A percentile compares a stretch with the other conserved stretches of the same genome.
These are phyloP conservation scores for Metschnikowia noctiluminum DNA, from an alignment of 805 yeast species.

Conservation along the genomic window DNA sequence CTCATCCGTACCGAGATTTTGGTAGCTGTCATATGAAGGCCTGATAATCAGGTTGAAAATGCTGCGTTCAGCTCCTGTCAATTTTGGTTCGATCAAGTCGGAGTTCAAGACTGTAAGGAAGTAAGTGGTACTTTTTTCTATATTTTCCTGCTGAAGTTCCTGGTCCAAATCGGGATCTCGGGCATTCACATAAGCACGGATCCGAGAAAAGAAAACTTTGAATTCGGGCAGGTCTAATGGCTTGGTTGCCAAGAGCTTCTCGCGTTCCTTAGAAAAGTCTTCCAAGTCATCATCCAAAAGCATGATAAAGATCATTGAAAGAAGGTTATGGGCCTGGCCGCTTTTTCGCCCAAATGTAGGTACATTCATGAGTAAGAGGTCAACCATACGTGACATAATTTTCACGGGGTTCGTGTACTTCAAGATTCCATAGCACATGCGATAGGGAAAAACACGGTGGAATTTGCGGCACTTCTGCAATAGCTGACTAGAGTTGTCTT, in stretches of 20 bases:
- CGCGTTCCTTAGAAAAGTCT: conserved; percentile 49
- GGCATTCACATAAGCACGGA: conserved; percentile 47
- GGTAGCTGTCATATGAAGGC: conserved; percentile 22
- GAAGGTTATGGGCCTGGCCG: conserved; percentile 33
- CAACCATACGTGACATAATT: conserved; percentile 75
- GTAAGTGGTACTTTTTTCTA: conserved; percentile 61
- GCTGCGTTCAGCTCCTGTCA: conserved; percentile 10
- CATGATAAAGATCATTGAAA: conserved; percentile 73
- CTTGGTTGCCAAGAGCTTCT: conserved; percentile 40
- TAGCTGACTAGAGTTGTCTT: conserved; percentile 75
- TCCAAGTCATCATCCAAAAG: conserved; percentile 72
- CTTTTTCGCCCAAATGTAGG: conserved; percentile 27
- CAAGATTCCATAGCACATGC: conserved; percentile 69
- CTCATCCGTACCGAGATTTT: conserved; percentile 13
- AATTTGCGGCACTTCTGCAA: conserved; percentile 66
- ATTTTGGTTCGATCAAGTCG: conserved; percentile 19
- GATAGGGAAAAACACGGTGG: conserved; percentile 79
- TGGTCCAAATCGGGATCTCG: conserved; percentile 43
- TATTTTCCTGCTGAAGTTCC: conserved; percentile 60
- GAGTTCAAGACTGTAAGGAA: conserved; percentile 51
- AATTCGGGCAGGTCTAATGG: conserved; percentile 36
- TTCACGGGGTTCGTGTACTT: conserved; percentile 84
- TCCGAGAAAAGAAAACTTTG: conserved; percentile 27
- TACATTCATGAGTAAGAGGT: conserved; percentile 60
- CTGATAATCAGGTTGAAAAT: conserved; percentile 10